Percentiles rank a stretch among this genome's conserved stretches.
These are phyloP conservation scores for Hamigera avellanea DNA, from an alignment of 495 filamentous ascomycete genomes.

Conservation along the genomic window DNA sequence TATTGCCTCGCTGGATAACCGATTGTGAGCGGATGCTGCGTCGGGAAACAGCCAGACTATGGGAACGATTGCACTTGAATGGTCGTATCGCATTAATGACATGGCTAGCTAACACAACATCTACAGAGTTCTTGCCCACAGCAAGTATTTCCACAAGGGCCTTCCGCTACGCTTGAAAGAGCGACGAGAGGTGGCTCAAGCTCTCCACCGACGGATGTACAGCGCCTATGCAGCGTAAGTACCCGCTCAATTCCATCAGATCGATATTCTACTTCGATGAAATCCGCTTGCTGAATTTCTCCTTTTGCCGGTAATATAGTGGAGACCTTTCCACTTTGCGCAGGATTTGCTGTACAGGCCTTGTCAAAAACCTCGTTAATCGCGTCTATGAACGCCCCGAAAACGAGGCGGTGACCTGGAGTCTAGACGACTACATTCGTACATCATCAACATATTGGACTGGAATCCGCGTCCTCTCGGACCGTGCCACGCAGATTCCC, in stretches of 20 bases:
- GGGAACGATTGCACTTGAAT: no score
- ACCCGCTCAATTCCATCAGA: background rate
- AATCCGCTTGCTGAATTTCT: background rate
- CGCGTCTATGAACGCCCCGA: conserved; percentile 45
- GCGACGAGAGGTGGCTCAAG: conserved; percentile 27
- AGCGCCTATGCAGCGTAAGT: conserved; percentile 55
- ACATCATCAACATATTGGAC: conserved; percentile 33
- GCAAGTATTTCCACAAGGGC: conserved; percentile 19
- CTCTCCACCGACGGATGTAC: conserved; percentile 59
- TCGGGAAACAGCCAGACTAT: conserved; percentile 7
- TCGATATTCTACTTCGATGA: background rate
- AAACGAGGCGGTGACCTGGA: conserved; percentile 48
- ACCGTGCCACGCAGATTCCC: conserved; percentile 42
- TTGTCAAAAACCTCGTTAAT: conserved; percentile 40
- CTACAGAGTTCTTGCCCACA: conserved; percentile 32
- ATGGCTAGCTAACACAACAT: conserved; percentile 2
- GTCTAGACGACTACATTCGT: conserved; percentile 49
- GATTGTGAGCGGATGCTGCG: background rate
- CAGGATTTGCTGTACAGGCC: conserved; percentile 47
- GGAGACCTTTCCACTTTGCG: conserved; percentile 48
- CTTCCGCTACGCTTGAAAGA: conserved; percentile 32
- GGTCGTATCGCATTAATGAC: no score
- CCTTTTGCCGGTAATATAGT: conserved; percentile 12
- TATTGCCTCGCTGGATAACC: conserved; percentile 1
- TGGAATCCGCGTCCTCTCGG: conserved; percentile 43